Conservation (phyloP, 1,284 basidiomycete species). For the Butyriboletus appendiculatus region DNA sequence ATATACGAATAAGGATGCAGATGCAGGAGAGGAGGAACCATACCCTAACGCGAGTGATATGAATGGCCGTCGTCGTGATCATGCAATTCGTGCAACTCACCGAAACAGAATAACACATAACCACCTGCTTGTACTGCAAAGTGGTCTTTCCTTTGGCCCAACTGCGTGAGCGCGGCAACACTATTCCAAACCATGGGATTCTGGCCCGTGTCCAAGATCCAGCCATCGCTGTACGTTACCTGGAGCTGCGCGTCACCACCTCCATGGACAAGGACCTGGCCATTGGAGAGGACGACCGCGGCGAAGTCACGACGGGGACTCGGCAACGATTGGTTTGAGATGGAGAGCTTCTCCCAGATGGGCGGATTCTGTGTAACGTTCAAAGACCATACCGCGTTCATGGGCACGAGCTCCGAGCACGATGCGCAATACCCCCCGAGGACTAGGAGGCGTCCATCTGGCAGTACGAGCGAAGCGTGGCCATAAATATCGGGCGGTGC, state of each 20-base stretch:
- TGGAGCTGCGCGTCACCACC: conserved; percentile 65
- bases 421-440: conserved; percentile 72
- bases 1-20: conserved; percentile 55
- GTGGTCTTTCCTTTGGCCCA: conserved; percentile 72
- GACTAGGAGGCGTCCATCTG: conserved; percentile 69
- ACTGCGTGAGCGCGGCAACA: conserved; percentile 50
- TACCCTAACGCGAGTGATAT: conserved; percentile 51
- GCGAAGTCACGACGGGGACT: conserved; percentile 69
- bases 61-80: background rate
- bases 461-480: conserved; percentile 66
- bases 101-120: conserved; percentile 76
- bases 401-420: conserved; percentile 47
- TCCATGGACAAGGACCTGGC: conserved; percentile 72
- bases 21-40: conserved; percentile 41
- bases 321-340: conserved; percentile 49
- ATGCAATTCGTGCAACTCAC: conserved; percentile 44
- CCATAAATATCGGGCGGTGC: conserved; percentile 71
- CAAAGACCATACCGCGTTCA: conserved; percentile 63
- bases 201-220: conserved; percentile 66
- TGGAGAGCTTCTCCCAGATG: conserved; percentile 52
- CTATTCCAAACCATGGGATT: conserved; percentile 58
- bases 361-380: conserved; percentile 53
- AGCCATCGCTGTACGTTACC: conserved; percentile 66
- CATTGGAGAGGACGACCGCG: conserved; percentile 52
- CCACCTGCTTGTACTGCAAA: conserved; percentile 62